Conservation (phyloP, 495 filamentous ascomycete species). For the Astrothelium subdiscretum region DNA sequence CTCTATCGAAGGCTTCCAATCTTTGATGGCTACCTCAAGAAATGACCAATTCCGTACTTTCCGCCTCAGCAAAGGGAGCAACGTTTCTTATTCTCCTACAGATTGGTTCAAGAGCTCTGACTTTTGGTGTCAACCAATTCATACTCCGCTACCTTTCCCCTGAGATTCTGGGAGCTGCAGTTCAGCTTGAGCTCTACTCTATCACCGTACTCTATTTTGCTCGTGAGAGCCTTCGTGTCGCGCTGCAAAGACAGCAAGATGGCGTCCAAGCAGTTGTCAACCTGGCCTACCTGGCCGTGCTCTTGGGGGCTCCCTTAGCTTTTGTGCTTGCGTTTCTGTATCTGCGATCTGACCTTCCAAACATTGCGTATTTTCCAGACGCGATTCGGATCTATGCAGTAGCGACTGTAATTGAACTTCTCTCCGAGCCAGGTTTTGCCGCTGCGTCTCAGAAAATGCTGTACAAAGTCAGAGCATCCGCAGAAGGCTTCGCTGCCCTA, state of each 20-base stretch:
- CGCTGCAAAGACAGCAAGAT: constrained; percentile 65
- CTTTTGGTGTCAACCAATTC: constrained; percentile 82
- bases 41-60: constrained; percentile 27
- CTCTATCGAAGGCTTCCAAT: no score
- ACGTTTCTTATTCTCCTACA: constrained; percentile 80
- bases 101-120: constrained; percentile 68
- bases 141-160: constrained; percentile 80
- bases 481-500: constrained; percentile 70
- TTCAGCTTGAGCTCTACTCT: constrained; percentile 84
- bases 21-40: background rate
- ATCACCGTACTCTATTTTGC: constrained; percentile 84
- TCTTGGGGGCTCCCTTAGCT: constrained; percentile 55
- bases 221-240: constrained; percentile 73
- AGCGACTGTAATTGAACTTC: constrained; percentile 68
- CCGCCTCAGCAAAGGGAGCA: constrained; percentile 54
- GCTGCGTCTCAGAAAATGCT: constrained; percentile 68
- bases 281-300: constrained; percentile 66
- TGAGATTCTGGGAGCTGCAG: constrained; percentile 65
- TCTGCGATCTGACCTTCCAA: constrained; percentile 40
- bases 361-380: constrained; percentile 50
- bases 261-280: constrained; percentile 62
- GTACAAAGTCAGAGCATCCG: constrained; percentile 65
- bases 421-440: constrained; percentile 75
- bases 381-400: constrained; percentile 60
- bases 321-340: constrained; percentile 54